Evolutionary conservation across 2,329 filamentous ascomycete genomes (phyloP), one percentile per base, ranked within the genome.

Genomic region (Trichoderma cornu-damae): DNA sequence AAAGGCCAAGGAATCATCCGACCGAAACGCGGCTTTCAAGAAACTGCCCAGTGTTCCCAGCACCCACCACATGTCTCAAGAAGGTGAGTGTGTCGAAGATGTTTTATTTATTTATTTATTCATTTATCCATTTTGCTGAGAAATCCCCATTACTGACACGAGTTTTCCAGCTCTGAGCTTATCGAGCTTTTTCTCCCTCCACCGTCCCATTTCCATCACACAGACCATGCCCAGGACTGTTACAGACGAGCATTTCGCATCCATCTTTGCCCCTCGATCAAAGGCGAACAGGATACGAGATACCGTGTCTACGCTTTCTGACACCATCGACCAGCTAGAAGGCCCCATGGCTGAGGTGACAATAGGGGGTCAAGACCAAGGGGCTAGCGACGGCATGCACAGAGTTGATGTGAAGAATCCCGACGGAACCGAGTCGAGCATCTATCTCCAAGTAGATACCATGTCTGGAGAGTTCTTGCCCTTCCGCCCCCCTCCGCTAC

Each of bases 141-240:
- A 32, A 1, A 3, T 35, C 20, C 20, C 28, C 8, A 7, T 24
- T 30, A 16, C 63, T 64, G 51, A 68, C 58, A 14, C 48, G 20
- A 38, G 12, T 26, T 61, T 26, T 61, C 4, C 63, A 97, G 94
- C 95, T 68, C 81, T 97, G 60, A 87, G 88, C 62, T 79, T 96
- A 44, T 94, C 93, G 6, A 88, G 88, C 60, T 97, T 99, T 80
- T 97, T 97, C 78, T 95, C 92, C 61, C 87, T 96, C 63, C 90
- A 99, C 75, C 86, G 94, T 61, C 94, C 94, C 44, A 93, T 99
- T 68, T 96, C 90, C 56, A 84, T 96, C 63, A 91, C 87, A 49
- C 86, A 87, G 65, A 86, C 87, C 64, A 86, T 96, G 68, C 94
- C 88, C 57, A 85, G 83, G 65, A 77, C 81, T 18, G 81, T 91